Percentiles rank a stretch among this genome's conserved stretches.
phyloP scores from a whole-genome alignment of 2,329 filamentous ascomycete genomes.

The Aspergillus amoenus region DNA sequence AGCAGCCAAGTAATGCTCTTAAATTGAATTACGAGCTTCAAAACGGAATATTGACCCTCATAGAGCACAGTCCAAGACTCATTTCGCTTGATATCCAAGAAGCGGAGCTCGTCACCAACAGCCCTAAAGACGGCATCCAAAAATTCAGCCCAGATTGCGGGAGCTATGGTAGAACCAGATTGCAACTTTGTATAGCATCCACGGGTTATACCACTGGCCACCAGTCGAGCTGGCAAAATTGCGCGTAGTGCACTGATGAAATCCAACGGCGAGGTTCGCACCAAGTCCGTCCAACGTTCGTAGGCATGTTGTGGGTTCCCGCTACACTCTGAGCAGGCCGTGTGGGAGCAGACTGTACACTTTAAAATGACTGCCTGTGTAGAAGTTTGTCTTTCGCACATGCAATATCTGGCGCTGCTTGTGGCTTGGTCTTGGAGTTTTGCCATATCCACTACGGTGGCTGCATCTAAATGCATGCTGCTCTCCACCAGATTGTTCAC shows the following conservation, averaged over 20 bases:
- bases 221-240: conserved; percentile 44
- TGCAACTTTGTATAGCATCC: conserved; percentile 24
- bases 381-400: conserved; percentile 54
- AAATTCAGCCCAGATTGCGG: conserved; percentile 35
- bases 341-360: conserved; percentile 56
- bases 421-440: conserved; percentile 24
- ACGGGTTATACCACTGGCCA: conserved; percentile 29
- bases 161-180: conserved; percentile 6
- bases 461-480: conserved; percentile 13
- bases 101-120: conserved; percentile 28
- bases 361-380: conserved; percentile 43
- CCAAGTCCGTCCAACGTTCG: conserved; percentile 17
- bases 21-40: conserved; percentile 28
- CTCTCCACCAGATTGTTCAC: conserved; percentile 16
- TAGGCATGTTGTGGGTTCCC: conserved; percentile 56
- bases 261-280: conserved; percentile 39
- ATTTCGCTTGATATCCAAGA: conserved; percentile 30
- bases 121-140: conserved; percentile 27
- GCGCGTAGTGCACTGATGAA: conserved; percentile 48
- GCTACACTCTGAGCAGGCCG: conserved; percentile 54
- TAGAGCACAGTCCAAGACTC: conserved; percentile 34
- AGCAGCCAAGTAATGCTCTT: conserved; percentile 47
- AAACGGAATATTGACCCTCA: conserved; percentile 22
- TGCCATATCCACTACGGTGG: conserved; percentile 8
- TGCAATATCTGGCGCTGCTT: conserved; percentile 51